Base-by-base conservation (phyloP, 2,329 filamentous ascomycete genomes). In the Calonectria honghensis region DNA sequence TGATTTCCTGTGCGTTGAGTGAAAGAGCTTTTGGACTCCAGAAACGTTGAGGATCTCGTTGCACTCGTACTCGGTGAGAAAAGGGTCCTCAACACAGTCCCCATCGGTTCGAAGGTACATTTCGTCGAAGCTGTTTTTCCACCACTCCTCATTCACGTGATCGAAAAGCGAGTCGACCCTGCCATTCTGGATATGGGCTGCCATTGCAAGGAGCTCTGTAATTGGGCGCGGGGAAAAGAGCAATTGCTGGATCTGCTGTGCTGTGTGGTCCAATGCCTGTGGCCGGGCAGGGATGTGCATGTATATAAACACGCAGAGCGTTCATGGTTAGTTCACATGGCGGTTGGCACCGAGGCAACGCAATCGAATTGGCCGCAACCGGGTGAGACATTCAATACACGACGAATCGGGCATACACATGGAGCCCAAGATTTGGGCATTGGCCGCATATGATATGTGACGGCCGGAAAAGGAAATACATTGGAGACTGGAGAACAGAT, bases 71-170 rank as follows among this genome's bases (percentile, higher is more conserved):
- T 63, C 57, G 6, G 57, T 63, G 4, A 63, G 37, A 14, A 63
- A 63, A 7, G 57, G 57, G 31, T 63, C 57, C 11, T 63, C 57
- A 4, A 63, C 57, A 6, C 57, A 63, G 13, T 63, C 57, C 3
- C 57, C 57, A 4, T 63, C 57, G 14, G 57, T 63, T 41, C 57
- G 57, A 41, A 63, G 57, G 24, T 63, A 63, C 57, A 63, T 63
- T 14, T 63, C 57, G n/a, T 63, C 57, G 37, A 63, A 63, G 24
- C 57, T 63, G 7, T 63, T 63, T 24, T 63, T 63, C 57, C 57
- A 63, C 57, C 57, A 63, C 24, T 63, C 57, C 2, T 63, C 35
- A 11, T 41, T 29, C 24, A 63, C 57, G 10, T 63, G 57, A 13
- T 63, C 57, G 37, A 63, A 63, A 24, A 63, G 57, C 35, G 57